Evolutionary conservation across 345 rosid genomes (phyloP).

Genomic region (Lepidium aucheri): DNA sequence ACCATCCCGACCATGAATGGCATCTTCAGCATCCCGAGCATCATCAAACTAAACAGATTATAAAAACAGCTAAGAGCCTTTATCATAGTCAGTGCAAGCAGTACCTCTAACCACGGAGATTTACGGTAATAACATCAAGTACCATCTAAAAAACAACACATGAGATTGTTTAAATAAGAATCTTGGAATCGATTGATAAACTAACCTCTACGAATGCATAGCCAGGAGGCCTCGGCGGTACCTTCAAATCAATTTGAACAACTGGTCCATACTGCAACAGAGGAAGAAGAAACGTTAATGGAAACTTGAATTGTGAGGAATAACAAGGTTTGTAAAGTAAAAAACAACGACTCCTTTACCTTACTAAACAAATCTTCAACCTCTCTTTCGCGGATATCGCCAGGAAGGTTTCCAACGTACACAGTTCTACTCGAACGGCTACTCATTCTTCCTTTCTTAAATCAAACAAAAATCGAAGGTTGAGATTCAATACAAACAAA

Average conservation of each 20-base stretch:
- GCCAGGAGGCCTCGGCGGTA: slow-evolving; percentile 96
- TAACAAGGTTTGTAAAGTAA: background rate
- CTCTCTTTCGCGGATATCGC: slow-evolving; percentile 82
- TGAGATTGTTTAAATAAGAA: background rate
- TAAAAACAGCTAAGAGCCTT: background rate
- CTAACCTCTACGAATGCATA: slow-evolving; percentile 93
- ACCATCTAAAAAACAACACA: background rate
- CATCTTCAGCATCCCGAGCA: slow-evolving; percentile 95
- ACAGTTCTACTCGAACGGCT: slow-evolving; percentile 80
- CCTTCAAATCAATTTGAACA: slow-evolving; percentile 74
- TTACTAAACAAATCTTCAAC: slow-evolving; percentile 91
- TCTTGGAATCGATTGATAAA: background rate
- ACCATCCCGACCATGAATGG: slow-evolving; percentile 87
- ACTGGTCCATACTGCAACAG: slow-evolving; percentile 79
- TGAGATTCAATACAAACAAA: background rate
- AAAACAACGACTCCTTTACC: slow-evolving; percentile 26
- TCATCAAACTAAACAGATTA: slow-evolving; percentile 57
- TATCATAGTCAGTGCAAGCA: background rate
- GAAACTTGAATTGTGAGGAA: background rate
- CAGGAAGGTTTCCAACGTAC: slow-evolving; percentile 91
- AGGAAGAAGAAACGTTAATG: background rate
- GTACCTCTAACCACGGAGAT: background rate
- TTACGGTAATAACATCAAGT: background rate
- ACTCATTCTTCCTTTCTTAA: slow-evolving; percentile 43
- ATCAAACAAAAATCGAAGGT: background rate